phyloP scores from a whole-genome alignment of 2,329 filamentous ascomycete species.

The Esteya vermicola region DNA sequence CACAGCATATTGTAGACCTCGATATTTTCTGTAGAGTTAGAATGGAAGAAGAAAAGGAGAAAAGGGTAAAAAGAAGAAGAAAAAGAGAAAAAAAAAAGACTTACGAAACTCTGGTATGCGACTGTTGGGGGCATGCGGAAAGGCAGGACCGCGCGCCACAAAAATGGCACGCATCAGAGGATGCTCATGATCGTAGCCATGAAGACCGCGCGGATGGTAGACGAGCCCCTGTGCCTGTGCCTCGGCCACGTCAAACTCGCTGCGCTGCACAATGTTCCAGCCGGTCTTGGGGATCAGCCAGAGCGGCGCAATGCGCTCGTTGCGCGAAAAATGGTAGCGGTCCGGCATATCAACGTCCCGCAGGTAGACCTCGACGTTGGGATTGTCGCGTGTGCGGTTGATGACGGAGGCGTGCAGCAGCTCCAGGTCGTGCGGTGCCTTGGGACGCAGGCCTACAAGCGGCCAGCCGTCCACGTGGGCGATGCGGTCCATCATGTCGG shows the following conservation, averaged over 20 bases:
- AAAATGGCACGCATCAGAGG: slow-evolving; percentile 96
- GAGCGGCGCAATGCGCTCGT: slow-evolving; percentile 78
- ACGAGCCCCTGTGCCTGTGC: slow-evolving; percentile 47
- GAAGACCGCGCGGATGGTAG: slow-evolving; percentile 73
- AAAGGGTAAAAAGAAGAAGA: neutral
- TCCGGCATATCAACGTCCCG: slow-evolving; percentile 79
- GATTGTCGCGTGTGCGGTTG: slow-evolving; percentile 42
- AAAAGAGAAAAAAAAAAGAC: slow-evolving; percentile 20
- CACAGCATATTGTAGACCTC: slow-evolving; percentile 93
- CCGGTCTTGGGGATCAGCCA: slow-evolving; percentile 90
- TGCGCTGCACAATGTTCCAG: slow-evolving; percentile 75
- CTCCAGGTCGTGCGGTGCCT: slow-evolving; percentile 50
- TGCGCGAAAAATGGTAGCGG: slow-evolving; percentile 80
- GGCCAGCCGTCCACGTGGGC: slow-evolving; percentile 91
- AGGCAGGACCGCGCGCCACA: slow-evolving; percentile 79
- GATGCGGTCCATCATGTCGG: slow-evolving; percentile 39
- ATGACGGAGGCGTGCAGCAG: slow-evolving; percentile 49
- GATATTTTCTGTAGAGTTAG: slow-evolving; percentile 55
- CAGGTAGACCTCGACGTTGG: slow-evolving; percentile 75
- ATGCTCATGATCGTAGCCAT: slow-evolving; percentile 91
- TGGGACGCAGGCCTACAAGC: slow-evolving; percentile 73
- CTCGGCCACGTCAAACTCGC: slow-evolving; percentile 62
- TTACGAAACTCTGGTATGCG: slow-evolving; percentile 69
- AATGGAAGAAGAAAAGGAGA: neutral
- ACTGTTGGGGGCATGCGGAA: slow-evolving; percentile 73